Evolutionary conservation across 495 filamentous ascomycete genomes (phyloP), one percentile per base, ranked within the genome.

Genomic region (Durotheca rogersii): DNA sequence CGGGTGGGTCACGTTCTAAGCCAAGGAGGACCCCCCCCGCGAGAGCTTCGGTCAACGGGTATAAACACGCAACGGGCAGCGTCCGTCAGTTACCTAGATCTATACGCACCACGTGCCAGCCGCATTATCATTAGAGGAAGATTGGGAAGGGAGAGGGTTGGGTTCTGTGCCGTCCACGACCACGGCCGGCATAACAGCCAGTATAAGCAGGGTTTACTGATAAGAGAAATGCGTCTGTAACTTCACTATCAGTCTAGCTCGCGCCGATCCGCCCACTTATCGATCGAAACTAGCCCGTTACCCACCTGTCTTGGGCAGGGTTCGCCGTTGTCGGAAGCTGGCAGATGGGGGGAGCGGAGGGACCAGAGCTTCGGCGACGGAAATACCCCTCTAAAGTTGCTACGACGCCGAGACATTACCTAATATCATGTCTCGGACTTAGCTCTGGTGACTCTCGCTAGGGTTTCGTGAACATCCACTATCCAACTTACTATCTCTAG

Each of bases 321-420:
- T 18, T 12, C 43, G 49, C 51, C 56, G 51, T 50, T 54, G 45
- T 60, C 56, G 49, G 49, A 49, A 41, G 33, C 23, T 4, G 23
- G 4, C 9, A 9, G 9, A 27, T 4, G 25, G 17, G 43, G 42
- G 42, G 50, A 38, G 37, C 40, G 6, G 9, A 27, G 9, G 23
- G 23, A 27, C 23, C 23, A 4, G 4, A n/a, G n/a, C n/a, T n/a
- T n/a, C n/a, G n/a, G 2, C 1, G 19, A 1, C 32, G 17, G 23
- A 14, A 27, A 25, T 55, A 17, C 52, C 52, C 47, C 53, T 51
- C 40, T 40, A 45, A 47, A 40, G 21, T 15, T 41, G 29, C 10
- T 6, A 17, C 47, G 34, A 18, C 10, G 27, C 14, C n/a, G n/a
- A n/a, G 10, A 31, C 21, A 37, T 38, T 31, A 47, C 34, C 14